A percentile compares a stretch with the other conserved stretches of the same genome.
Conservation (phyloP, 176 grass and related monocot genomes). For the Aechmea fasciata region DNA sequence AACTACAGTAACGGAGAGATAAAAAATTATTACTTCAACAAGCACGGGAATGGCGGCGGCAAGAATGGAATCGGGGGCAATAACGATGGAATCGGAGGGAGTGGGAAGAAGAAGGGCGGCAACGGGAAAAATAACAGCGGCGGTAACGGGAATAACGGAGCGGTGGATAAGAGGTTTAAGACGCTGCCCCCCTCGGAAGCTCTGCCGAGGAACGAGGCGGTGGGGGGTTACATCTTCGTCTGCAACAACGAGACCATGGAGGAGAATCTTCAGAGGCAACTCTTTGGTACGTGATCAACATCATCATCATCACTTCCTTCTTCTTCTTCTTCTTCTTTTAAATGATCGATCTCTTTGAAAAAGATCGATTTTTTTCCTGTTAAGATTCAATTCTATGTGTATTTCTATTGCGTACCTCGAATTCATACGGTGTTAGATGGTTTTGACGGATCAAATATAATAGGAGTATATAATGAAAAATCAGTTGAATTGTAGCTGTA, state of each 20-base stretch:
- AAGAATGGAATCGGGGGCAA: slow-evolving; percentile 12
- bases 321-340: too few relatives aligned
- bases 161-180: slow-evolving; percentile 90
- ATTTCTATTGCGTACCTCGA: too few relatives aligned
- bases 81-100: neutral
- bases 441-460: too few relatives aligned
- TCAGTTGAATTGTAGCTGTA: too few relatives aligned
- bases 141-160: slow-evolving; percentile 10
- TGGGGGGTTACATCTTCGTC: slow-evolving; percentile 97
- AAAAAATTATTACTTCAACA: slow-evolving; percentile 22
- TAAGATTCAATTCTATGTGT: too few relatives aligned
- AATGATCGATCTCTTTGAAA: too few relatives aligned
- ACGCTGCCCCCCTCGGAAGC: slow-evolving; percentile 79
- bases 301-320: neutral
- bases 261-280: slow-evolving; percentile 86
- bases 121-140: slow-evolving; percentile 21
- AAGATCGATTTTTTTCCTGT: too few relatives aligned
- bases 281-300: slow-evolving; percentile 56
- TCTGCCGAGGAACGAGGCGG: slow-evolving; percentile 61
- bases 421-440: too few relatives aligned
- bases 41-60: slow-evolving; percentile 8
- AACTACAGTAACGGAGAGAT: neutral
- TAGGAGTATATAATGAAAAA: too few relatives aligned
- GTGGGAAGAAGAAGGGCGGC: slow-evolving; percentile 33
- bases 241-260: slow-evolving; percentile 99